Conservation (phyloP, 257 asterid species). For the Solanum pennellii region DNA sequence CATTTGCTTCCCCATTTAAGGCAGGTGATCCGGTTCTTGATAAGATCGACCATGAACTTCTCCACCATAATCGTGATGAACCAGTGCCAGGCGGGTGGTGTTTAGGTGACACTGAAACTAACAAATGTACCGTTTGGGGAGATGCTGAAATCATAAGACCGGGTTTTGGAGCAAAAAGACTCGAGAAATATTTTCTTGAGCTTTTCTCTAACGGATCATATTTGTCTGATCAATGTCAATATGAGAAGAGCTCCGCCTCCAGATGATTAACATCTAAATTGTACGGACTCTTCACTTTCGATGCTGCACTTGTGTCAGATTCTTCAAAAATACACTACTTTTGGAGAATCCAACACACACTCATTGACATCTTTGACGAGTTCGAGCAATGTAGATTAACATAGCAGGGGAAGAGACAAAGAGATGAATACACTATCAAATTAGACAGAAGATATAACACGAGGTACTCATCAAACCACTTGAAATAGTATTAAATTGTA, state of each 20-base stretch:
- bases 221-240: constrained; percentile 26
- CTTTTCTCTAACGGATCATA: constrained; percentile 25
- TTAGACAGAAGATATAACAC: background rate
- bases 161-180: constrained; percentile 54
- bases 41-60: constrained; percentile 41
- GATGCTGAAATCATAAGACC: constrained; percentile 72
- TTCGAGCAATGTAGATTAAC: background rate
- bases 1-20: constrained; percentile 59
- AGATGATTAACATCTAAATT: background rate
- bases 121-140: constrained; percentile 62
- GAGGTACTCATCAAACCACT: background rate
- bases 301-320: background rate
- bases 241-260: constrained; percentile 6
- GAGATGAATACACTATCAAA: background rate
- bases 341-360: background rate
- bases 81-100: constrained; percentile 95
- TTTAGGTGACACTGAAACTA: constrained; percentile 37
- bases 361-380: background rate
- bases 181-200: constrained; percentile 43
- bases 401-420: background rate
- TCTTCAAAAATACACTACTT: background rate
- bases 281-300: background rate
- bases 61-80: constrained; percentile 30
- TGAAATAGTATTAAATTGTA: background rate
- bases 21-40: constrained; percentile 45